A percentile compares a stretch with the other conserved stretches of the same genome.
These are phyloP conservation scores for Terfezia claveryi DNA, from an alignment of 495 filamentous ascomycete species.

Conservation along the genomic window DNA sequence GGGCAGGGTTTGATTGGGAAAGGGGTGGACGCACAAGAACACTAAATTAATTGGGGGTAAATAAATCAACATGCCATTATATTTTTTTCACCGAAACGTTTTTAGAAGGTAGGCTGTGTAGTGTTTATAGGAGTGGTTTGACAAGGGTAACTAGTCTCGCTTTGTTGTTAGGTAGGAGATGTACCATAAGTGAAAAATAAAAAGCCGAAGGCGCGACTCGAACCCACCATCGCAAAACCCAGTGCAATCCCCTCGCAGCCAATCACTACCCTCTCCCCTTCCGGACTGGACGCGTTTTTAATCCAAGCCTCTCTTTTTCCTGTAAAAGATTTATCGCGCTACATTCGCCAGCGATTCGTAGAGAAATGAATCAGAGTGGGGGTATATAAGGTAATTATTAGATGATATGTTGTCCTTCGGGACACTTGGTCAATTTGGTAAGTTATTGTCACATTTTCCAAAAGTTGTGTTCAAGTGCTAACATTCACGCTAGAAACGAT, in stretches of 20 bases:
- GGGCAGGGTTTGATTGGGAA: too few relatives aligned
- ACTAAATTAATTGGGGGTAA: too few relatives aligned
- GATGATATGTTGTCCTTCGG: constrained; percentile 29
- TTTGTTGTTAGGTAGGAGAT: too few relatives aligned
- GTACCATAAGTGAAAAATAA: too few relatives aligned
- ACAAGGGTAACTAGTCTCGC: too few relatives aligned
- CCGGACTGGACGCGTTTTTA: neutral
- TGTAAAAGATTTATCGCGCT: too few relatives aligned
- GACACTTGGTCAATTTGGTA: constrained; percentile 57
- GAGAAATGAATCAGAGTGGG: neutral
- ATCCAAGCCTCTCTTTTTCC: neutral
- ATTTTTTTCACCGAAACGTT: too few relatives aligned
- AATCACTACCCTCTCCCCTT: neutral
- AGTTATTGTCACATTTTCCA: constrained; percentile 26
- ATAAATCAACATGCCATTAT: too few relatives aligned
- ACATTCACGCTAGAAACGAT: constrained; percentile 29
- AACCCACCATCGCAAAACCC: neutral
- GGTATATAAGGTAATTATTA: neutral
- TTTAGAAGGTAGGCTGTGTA: too few relatives aligned
- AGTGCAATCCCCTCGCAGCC: neutral
- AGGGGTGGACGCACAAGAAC: too few relatives aligned
- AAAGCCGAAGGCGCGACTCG: neutral
- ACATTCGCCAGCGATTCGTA: neutral
- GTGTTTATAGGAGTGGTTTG: too few relatives aligned
- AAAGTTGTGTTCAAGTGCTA: constrained; percentile 11